These are phyloP conservation scores for Pascua guehoae DNA, from an alignment of 1,284 basidiomycete genomes.

Conservation along the genomic window DNA sequence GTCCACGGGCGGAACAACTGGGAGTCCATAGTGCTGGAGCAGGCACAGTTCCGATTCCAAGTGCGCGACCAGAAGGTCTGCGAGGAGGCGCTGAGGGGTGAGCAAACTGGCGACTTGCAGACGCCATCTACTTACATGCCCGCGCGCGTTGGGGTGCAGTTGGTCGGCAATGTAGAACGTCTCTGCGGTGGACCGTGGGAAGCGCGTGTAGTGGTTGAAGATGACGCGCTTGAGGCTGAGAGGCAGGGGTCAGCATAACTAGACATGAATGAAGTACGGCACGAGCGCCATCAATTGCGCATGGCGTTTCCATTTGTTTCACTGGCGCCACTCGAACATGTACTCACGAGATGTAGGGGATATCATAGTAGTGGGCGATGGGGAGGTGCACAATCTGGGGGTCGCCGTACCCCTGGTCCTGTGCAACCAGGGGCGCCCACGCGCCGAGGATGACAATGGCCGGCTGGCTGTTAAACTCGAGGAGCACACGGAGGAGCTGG, in stretches of 20 bases:
- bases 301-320: too few relatives aligned
- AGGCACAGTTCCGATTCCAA: constrained; percentile 48
- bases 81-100: constrained; percentile 36
- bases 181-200: constrained; percentile 35
- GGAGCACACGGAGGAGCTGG: constrained; percentile 46
- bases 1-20: constrained; percentile 18
- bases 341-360: constrained; percentile 37
- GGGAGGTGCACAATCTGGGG: constrained; percentile 46
- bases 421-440: constrained; percentile 44
- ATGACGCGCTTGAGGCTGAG: constrained; percentile 40
- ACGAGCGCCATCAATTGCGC: too few relatives aligned
- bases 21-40: constrained; percentile 37
- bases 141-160: constrained; percentile 47
- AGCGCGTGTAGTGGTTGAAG: constrained; percentile 45
- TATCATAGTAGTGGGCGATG: constrained; percentile 48
- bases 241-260: too few relatives aligned
- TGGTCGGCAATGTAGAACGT: constrained; percentile 41
- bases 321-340: too few relatives aligned
- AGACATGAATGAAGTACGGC: too few relatives aligned
- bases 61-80: constrained; percentile 46
- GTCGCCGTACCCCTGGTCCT: constrained; percentile 47
- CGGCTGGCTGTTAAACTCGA: constrained; percentile 43
- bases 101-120: neutral
- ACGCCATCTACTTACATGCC: constrained; percentile 35
- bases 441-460: constrained; percentile 47